These are phyloP conservation scores for Fonsecaea pedrosoi DNA, from an alignment of 2,329 filamentous ascomycete genomes.

Conservation along the genomic window DNA sequence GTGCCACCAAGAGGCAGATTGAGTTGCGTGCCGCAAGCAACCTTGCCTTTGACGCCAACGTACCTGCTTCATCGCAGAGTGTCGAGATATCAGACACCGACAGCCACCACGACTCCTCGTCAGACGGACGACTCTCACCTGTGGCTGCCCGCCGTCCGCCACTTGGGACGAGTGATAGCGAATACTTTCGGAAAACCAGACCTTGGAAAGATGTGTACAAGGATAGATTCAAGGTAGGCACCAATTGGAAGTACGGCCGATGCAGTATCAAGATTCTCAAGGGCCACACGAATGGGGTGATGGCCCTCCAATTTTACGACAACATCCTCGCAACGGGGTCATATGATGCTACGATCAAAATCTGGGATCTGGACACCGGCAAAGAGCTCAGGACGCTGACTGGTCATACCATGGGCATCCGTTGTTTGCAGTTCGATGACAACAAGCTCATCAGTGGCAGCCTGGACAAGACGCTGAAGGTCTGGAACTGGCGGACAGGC, in stretches of 20 bases:
- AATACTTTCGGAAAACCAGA: slow-evolving; percentile 47
- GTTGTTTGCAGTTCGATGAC: slow-evolving; percentile 91
- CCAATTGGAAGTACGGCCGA: slow-evolving; percentile 95
- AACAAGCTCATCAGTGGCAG: slow-evolving; percentile 89
- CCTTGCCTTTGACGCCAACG: slow-evolving; percentile 61
- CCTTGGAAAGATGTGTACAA: slow-evolving; percentile 98
- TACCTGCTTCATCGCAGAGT: slow-evolving; percentile 50
- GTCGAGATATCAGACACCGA: slow-evolving; percentile 23
- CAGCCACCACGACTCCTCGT: slow-evolving; percentile 22
- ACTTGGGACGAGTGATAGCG: slow-evolving; percentile 21
- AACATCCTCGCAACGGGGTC: slow-evolving; percentile 91
- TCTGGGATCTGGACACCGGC: slow-evolving; percentile 92
- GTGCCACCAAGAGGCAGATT: slow-evolving; percentile 85
- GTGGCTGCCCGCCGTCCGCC: slow-evolving; percentile 22
- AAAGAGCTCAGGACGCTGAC: slow-evolving; percentile 82
- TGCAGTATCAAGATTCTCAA: slow-evolving; percentile 84
- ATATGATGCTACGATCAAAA: slow-evolving; percentile 92
- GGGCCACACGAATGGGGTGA: slow-evolving; percentile 87
- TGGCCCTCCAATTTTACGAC: slow-evolving; percentile 81
- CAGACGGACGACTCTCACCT: slow-evolving; percentile 27
- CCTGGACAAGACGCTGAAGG: slow-evolving; percentile 82
- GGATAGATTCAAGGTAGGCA: slow-evolving; percentile 92
- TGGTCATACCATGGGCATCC: slow-evolving; percentile 82
- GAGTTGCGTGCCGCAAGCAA: slow-evolving; percentile 70
- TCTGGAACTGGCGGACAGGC: slow-evolving; percentile 97